Evolutionary conservation across 495 filamentous ascomycete species (phyloP), one percentile per base, ranked within the genome.

Genomic region (Penicillium cosmopolitanum): DNA sequence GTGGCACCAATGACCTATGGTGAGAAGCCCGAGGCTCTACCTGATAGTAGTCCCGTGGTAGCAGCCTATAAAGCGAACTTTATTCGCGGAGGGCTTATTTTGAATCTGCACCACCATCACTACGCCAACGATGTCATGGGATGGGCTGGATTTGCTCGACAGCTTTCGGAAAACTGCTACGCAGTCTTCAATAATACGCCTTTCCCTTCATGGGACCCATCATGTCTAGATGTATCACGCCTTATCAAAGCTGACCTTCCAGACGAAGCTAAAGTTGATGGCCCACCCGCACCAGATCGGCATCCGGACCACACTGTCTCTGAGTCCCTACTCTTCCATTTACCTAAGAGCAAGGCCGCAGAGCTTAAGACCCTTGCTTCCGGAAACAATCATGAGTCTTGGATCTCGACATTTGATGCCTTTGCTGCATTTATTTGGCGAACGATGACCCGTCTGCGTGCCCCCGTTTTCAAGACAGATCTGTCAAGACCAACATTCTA

Each of bases 331-430:
- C 64, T 80, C 4, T 74, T 79, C 57, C 75, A 80, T 42, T 63
- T 79, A 7, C 73, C 73, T 16, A 74, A 73, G 61, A 78, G 73
- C 64, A 79, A 77, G 38, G 74, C 74, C 1, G 72, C 73, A 0
- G 70, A 73, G 51, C 53, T 80, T 1, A 78, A 79, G 57, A 65
- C 59, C 23, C 65, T 78, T 2, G 74, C 75, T 13, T 16, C 6
- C 1, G 55, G 51, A 0, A 74, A 74, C 1, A 36, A 56, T 23
- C 52, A 72, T 54, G 72, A 36, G 7, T 16, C 66, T 8, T 77
- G 71, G 71, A 72, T 80, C 50, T 81, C 78, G 0, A 79, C 72
- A 11, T 79, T 75, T 40, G 76, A 80, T 48, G 76, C 77, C 21
- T 78, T 72, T 40, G 62, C 67, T 1, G 76, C 78, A 5, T 75